phyloP scores from a whole-genome alignment of 768 basidiomycete species.

The Russula compacta region DNA sequence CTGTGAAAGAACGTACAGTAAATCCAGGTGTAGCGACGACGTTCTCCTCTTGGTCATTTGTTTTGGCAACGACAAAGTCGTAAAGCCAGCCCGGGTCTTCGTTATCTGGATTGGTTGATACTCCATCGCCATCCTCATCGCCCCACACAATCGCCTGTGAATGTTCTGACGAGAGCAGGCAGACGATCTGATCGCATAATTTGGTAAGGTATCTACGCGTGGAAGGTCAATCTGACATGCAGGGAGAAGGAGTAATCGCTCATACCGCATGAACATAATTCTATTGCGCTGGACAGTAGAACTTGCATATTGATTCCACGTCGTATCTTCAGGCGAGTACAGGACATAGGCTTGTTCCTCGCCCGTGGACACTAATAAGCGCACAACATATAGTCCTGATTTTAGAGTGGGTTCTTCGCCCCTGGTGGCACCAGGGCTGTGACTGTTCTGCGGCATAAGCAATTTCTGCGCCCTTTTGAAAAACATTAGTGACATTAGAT shows the following conservation, averaged over 20 bases:
- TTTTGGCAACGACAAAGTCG: too few relatives aligned
- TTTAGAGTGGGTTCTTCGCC: conserved; percentile 28
- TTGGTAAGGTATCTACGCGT: conserved; percentile 7
- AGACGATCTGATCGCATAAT: conserved; percentile 41
- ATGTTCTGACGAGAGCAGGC: conserved; percentile 24
- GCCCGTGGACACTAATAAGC: conserved; percentile 4
- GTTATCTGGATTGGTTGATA: too few relatives aligned
- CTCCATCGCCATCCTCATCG: too few relatives aligned
- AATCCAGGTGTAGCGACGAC: too few relatives aligned
- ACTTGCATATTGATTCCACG: conserved; percentile 45
- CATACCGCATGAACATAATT: conserved; percentile 53
- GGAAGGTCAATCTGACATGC: neutral
- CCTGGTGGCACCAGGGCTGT: neutral
- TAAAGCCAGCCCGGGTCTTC: too few relatives aligned
- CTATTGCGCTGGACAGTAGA: conserved; percentile 43
- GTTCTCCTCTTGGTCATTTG: too few relatives aligned
- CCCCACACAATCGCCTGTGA: too few relatives aligned
- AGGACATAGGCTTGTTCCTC: conserved; percentile 36
- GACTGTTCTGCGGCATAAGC: conserved; percentile 8
- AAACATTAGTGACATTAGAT: neutral
- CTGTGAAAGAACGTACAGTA: neutral
- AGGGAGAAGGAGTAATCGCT: neutral
- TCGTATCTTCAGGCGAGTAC: conserved; percentile 54
- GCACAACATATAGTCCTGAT: conserved; percentile 44
- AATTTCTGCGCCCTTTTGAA: conserved; percentile 20